Evolutionary conservation across 495 filamentous ascomycete species (phyloP), one percentile per base, ranked within the genome.

Genomic region (Trichocladium antarcticum): DNA sequence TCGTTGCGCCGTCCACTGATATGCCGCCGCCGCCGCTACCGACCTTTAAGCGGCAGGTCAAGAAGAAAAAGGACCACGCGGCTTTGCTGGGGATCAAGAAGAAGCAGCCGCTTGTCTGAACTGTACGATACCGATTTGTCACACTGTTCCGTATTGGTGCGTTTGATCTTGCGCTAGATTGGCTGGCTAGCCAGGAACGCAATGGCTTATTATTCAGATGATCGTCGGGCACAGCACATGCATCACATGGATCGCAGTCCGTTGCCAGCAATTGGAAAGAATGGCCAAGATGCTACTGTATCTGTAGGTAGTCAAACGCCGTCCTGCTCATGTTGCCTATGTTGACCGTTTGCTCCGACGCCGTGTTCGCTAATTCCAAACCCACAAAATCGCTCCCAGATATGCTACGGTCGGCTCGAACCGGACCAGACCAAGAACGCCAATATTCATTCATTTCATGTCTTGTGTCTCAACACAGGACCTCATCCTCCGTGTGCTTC

Each of bases 31-130:
- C 24, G 24, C 24, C 24, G 8, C 24, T 8, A 27, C 79, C 84
- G 11, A 79, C 73, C 3, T 93, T 95, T 63, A 84, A 85, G 58
- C 71, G 83, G 48, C 77, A 80, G 21, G 78, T 85, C 51, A 93
- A 89, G 73, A 81, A 85, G 63, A 95, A 90, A 66, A 90, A 89
- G 72, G 79, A 85, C 46, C 71, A 81, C 43, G 63, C 73, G 9
- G 81, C 81, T 27, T 65, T 79, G 22, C 59, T 95, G 52, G 89
- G 89, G 1, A 96, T 95, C 59, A 97, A 95, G 74, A 94, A 89
- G 76, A 94, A 93, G 71, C 69, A 77, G 16, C 64, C 49, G 41
- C 42, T 44, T 3, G 42, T 44, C 8, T 51, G 27, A 27, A 8
- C 4, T 4, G 8, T 8, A 27, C 3, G 8, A 27, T 8, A 27